Conservation (phyloP, 2,329 filamentous ascomycete genomes). For the Myriosclerotinia scirpicola region DNA sequence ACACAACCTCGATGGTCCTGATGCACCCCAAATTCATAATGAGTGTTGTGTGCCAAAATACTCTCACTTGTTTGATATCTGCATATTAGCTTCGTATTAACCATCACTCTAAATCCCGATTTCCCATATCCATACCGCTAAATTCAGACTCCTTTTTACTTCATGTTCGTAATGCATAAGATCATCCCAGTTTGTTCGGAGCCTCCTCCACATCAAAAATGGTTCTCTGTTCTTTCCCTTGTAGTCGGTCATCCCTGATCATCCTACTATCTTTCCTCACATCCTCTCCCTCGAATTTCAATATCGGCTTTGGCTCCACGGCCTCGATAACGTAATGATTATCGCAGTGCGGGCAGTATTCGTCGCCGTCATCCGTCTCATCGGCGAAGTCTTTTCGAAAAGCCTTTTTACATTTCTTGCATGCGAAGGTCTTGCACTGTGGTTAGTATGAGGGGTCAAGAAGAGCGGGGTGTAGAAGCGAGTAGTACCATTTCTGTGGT, state of each 20-base stretch:
- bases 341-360: slow-evolving; percentile 98
- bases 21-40: slow-evolving; percentile 10
- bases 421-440: slow-evolving; percentile 67
- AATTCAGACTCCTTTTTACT: slow-evolving; percentile 32
- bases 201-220: slow-evolving; percentile 77
- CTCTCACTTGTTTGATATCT: neutral
- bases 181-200: slow-evolving; percentile 72
- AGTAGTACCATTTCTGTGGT: slow-evolving; percentile 71
- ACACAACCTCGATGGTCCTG: slow-evolving; percentile 6
- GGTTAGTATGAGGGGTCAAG: slow-evolving; percentile 15
- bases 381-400: slow-evolving; percentile 84
- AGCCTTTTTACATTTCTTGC: slow-evolving; percentile 98
- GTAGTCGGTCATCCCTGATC: slow-evolving; percentile 85
- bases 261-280: slow-evolving; percentile 82
- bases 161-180: neutral
- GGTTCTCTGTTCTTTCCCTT: slow-evolving; percentile 55
- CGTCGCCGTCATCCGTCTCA: slow-evolving; percentile 94
- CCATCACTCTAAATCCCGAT: neutral
- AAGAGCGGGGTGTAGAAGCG: slow-evolving; percentile 10
- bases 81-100: slow-evolving; percentile 16
- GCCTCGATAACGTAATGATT: slow-evolving; percentile 98
- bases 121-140: slow-evolving; percentile 35
- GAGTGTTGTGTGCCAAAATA: neutral
- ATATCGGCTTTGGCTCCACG: slow-evolving; percentile 73
- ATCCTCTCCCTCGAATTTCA: slow-evolving; percentile 91